Conservation (phyloP, 768 basidiomycete genomes). For the Collybiopsis confluens region DNA sequence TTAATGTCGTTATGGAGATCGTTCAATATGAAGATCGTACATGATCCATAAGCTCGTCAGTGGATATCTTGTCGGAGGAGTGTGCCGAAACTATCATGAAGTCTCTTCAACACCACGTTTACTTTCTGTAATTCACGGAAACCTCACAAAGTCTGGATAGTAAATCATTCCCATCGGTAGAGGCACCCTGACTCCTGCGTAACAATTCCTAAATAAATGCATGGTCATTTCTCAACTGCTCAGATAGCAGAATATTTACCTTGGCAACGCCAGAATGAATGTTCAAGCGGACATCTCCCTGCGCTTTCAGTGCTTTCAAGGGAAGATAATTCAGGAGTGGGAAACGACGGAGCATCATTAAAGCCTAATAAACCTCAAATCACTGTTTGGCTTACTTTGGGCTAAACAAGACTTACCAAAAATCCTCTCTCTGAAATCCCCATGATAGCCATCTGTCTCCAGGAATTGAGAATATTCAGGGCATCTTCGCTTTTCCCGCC, state of each 20-base stretch:
- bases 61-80: neutral
- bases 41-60: neutral
- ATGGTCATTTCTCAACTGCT: no score
- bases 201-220: no score
- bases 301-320: constrained; percentile 12
- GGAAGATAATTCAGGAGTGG: constrained; percentile 21
- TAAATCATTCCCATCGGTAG: no score
- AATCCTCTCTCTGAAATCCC: constrained; percentile 14
- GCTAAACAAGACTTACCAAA: neutral
- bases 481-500: constrained; percentile 25
- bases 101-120: no score
- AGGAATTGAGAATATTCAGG: constrained; percentile 20
- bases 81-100: neutral
- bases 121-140: no score
- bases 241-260: no score
- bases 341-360: constrained; percentile 23
- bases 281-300: constrained; percentile 6
- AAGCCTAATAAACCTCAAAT: constrained; percentile 4
- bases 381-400: neutral
- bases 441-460: constrained; percentile 19
- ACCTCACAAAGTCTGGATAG: neutral
- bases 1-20: neutral
- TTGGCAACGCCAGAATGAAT: neutral
- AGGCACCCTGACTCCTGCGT: no score
- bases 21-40: neutral